Evolutionary conservation across 2,329 filamentous ascomycete species (phyloP), one percentile per base, ranked within the genome.

Genomic region (Trichoderma sp.): DNA sequence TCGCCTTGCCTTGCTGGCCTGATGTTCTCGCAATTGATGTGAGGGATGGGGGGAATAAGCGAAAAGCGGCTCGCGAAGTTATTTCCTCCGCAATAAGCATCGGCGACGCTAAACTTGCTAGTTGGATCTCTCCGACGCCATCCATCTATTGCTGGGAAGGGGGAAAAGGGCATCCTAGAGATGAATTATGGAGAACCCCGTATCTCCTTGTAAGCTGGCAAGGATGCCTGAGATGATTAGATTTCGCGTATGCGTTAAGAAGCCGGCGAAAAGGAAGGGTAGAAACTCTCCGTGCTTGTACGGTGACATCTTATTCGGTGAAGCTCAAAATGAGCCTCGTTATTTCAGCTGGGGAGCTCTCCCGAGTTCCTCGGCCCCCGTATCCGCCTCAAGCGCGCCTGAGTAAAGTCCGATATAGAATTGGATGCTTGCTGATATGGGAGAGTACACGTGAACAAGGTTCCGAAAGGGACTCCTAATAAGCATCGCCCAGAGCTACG

Each of bases 11-110:
- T 53, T 26, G 4, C 6, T 67, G n/a, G 1, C 17, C 47, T 66
- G 30, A 39, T 57, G 50, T 32, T 23, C 47, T 47, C 30, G 7
- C 26, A 39, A 26, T 34, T 34, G 11, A 34, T 34, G 57, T 50
- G 39, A 62, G 39, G 57, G 66, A 69, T 28, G 20, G n/a, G 9
- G n/a, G 57, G 66, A 57, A 62, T 69, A 69, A 36, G 66, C 57
- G 66, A 62, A 68, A 58, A 28, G 57, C 66, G 66, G 66, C 66
- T 62, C 39, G 3, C 47, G 28, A 34, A 6, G 34, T 17, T 34
- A 47, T 23, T 28, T 53, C 39, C 39, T 69, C 57, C 39, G 28
- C 36, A 50, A 62, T 62, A 32, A 53, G n/a, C 23, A 62, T 69
- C 23, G 53, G 55, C 28, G 57, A 53, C 20, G 11, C 66, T 34